phyloP scores from a whole-genome alignment of 2,329 filamentous ascomycete species.

The Penicillium sp. region DNA sequence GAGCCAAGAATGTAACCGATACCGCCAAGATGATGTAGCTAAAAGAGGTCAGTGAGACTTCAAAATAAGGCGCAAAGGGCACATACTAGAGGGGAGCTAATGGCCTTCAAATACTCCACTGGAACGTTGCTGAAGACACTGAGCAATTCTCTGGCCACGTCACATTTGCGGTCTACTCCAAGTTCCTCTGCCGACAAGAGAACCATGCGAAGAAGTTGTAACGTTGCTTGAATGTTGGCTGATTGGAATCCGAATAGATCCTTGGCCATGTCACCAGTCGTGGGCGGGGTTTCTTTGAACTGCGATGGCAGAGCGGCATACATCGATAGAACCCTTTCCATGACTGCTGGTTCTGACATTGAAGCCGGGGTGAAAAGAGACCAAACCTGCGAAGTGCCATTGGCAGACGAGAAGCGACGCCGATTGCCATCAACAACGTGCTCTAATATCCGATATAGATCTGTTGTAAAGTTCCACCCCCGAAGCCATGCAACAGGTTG shows the following conservation, averaged over 20 bases:
- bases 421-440: conserved; percentile 43
- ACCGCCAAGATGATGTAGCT: conserved; percentile 51
- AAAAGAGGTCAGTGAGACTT: background rate
- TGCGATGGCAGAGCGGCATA: conserved; percentile 27
- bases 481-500: conserved; percentile 49
- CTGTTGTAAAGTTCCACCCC: conserved; percentile 61
- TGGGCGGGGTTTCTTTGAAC: conserved; percentile 27
- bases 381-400: conserved; percentile 27
- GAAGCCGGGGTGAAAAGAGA: conserved; percentile 23
- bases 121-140: conserved; percentile 48
- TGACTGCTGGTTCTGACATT: conserved; percentile 26
- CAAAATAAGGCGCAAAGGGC: background rate
- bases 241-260: conserved; percentile 53
- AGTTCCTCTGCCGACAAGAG: conserved; percentile 42
- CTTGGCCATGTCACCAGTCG: conserved; percentile 33
- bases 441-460: conserved; percentile 59
- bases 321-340: conserved; percentile 28
- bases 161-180: conserved; percentile 48
- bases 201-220: conserved; percentile 53
- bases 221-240: conserved; percentile 53
- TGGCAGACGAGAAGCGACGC: conserved; percentile 24
- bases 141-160: conserved; percentile 49
- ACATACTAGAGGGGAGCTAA: conserved; percentile 49
- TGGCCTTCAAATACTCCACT: conserved; percentile 49
- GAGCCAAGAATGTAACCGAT: conserved; percentile 54